Percentiles rank a stretch among this genome's conserved stretches.
These are phyloP conservation scores for Yamadazyma blattariae DNA, from an alignment of 1,139 yeast genomes.

Conservation along the genomic window DNA sequence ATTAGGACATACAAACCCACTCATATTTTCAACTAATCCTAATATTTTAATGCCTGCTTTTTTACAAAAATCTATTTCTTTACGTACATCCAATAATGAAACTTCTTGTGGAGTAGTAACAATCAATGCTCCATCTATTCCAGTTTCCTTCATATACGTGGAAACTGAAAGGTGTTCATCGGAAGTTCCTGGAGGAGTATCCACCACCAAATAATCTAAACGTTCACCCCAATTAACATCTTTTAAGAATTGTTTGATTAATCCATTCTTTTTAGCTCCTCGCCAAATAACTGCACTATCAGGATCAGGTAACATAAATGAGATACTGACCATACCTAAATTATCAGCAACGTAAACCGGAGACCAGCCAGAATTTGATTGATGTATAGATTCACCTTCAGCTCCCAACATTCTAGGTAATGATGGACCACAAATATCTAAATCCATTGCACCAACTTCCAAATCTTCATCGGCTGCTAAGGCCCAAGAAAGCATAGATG, in stretches of 20 bases:
- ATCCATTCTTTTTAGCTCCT: slow-evolving; percentile 90
- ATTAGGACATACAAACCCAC: slow-evolving; percentile 95
- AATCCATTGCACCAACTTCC: slow-evolving; percentile 95
- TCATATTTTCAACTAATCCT: slow-evolving; percentile 96
- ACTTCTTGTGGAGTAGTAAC: slow-evolving; percentile 99
- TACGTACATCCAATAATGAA: slow-evolving; percentile 88
- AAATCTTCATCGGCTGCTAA: slow-evolving; percentile 82
- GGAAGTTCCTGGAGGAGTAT: slow-evolving; percentile 98
- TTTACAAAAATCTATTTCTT: slow-evolving; percentile 90
- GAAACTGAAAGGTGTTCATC: slow-evolving; percentile 95
- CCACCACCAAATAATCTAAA: slow-evolving; percentile 84
- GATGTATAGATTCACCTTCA: slow-evolving; percentile 80
- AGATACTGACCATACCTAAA: slow-evolving; percentile 92
- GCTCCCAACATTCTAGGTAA: slow-evolving; percentile 95
- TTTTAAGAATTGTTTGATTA: slow-evolving; percentile 89
- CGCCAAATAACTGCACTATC: slow-evolving; percentile 98
- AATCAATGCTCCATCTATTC: slow-evolving; percentile 92
- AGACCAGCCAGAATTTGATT: slow-evolving; percentile 91
- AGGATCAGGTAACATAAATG: slow-evolving; percentile 89
- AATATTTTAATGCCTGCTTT: slow-evolving; percentile 84
- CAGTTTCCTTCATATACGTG: slow-evolving; percentile 82
- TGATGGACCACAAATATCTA: slow-evolving; percentile 97
- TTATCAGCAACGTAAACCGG: slow-evolving; percentile 97
- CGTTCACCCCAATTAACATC: slow-evolving; percentile 94
- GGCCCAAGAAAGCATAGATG: slow-evolving; percentile 95